phyloP scores from a whole-genome alignment of 1,139 yeast genomes.

The Lodderomyces elongisporus region DNA sequence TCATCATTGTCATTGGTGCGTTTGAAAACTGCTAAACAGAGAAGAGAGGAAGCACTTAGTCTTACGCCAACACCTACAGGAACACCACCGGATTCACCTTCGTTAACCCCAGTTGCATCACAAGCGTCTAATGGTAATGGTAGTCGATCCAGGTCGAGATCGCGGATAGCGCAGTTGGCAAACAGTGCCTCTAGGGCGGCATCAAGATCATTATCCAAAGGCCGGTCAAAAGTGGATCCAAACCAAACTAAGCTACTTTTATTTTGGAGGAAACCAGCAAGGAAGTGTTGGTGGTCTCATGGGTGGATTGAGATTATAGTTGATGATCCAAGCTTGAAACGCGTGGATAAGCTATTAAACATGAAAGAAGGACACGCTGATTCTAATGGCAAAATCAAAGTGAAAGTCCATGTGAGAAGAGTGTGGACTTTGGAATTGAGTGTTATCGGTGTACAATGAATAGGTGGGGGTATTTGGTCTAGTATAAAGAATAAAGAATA shows the following conservation, averaged over 20 bases:
- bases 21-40: conserved; percentile 27
- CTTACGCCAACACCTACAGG: conserved; percentile 15
- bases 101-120: conserved; percentile 43
- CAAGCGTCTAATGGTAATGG: conserved; percentile 27
- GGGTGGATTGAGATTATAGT: conserved; percentile 53
- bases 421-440: conserved; percentile 83
- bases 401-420: conserved; percentile 66
- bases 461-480: background rate
- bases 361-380: conserved; percentile 14
- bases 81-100: conserved; percentile 47
- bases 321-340: conserved; percentile 15
- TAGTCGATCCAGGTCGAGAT: conserved; percentile 41
- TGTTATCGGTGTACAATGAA: conserved; percentile 51
- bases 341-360: too few relatives aligned
- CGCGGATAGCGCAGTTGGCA: conserved; percentile 40
- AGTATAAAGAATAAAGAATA: too few relatives aligned
- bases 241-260: conserved; percentile 69
- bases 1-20: conserved; percentile 81
- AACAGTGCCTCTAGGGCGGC: conserved; percentile 44
- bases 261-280: conserved; percentile 97
- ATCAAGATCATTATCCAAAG: conserved; percentile 47
- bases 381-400: conserved; percentile 17
- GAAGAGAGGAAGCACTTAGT: background rate
- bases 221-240: conserved; percentile 25
- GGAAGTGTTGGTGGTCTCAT: conserved; percentile 99